Conservation (phyloP, 73 alveolate genomes). For the Tetrahymena thermophila region DNA sequence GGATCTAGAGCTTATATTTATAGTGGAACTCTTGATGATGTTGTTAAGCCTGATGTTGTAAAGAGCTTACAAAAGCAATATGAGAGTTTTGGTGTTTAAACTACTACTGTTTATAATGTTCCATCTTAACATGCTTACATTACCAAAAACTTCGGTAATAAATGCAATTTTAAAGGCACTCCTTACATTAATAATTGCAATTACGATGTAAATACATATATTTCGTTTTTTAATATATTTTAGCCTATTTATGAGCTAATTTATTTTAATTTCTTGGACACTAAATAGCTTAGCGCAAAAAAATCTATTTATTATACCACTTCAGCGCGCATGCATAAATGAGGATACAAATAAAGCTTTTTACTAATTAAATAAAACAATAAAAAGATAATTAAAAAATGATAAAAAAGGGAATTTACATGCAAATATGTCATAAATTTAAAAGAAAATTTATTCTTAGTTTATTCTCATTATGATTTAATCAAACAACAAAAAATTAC, state of each 20-base stretch:
- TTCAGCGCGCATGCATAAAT: neutral
- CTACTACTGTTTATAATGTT: neutral
- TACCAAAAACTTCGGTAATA: slow-evolving; percentile 30
- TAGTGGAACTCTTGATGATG: slow-evolving; percentile 28
- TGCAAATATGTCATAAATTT: neutral
- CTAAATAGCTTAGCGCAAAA: neutral
- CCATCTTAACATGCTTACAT: slow-evolving; percentile 50
- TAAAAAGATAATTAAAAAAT: neutral
- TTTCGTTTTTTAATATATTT: neutral
- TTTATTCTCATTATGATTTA: neutral
- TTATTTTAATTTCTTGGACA: neutral
- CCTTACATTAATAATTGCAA: slow-evolving; percentile 50
- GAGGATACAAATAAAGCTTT: neutral
- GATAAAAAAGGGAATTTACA: neutral
- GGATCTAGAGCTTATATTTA: slow-evolving; percentile 23
- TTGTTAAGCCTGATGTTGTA: slow-evolving; percentile 29
- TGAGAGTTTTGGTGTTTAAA: slow-evolving; percentile 9
- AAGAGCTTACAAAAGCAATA: slow-evolving; percentile 1
- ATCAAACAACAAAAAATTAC: neutral
- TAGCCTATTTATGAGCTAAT: no score
- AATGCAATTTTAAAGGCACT: slow-evolving; percentile 17
- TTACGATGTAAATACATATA: slow-evolving; percentile 9
- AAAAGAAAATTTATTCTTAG: neutral
- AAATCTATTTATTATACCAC: neutral
- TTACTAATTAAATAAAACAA: no score